Evolutionary conservation across 2,329 filamentous ascomycete species (phyloP).

Genomic region (Phoma sp.): DNA sequence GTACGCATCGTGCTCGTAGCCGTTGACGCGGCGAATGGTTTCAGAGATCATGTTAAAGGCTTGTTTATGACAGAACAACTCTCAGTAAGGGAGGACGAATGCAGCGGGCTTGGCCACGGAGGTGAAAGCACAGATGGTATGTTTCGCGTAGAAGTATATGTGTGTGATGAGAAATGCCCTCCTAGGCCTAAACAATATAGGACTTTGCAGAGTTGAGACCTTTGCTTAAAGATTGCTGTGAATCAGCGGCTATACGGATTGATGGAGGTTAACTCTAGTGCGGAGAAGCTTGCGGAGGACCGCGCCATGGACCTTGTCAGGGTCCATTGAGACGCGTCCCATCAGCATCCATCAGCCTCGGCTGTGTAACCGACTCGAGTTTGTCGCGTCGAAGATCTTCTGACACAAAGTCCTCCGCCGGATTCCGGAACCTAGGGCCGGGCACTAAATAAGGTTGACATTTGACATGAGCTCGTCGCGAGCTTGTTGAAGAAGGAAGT

Average conservation of each 20-base stretch:
- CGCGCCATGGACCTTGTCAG: background rate
- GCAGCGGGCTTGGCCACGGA: background rate
- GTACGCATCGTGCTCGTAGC: conserved; percentile 49
- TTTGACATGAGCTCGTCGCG: background rate
- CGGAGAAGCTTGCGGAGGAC: background rate
- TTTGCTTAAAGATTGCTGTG: too few species aligned
- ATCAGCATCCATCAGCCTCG: conserved; percentile 5
- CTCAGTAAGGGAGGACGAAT: background rate
- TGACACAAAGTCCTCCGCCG: too few species aligned
- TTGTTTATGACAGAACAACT: too few species aligned
- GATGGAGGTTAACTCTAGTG: too few species aligned
- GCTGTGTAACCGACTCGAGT: conserved; percentile 2
- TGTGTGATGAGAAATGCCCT: too few species aligned
- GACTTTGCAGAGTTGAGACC: too few species aligned
- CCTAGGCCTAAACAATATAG: too few species aligned
- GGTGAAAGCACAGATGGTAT: background rate
- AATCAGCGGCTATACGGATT: background rate
- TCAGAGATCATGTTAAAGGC: conserved; percentile 38
- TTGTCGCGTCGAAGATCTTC: background rate
- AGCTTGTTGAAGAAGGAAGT: background rate
- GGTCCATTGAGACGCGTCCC: conserved; percentile 1
- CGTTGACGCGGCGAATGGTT: conserved; percentile 47
- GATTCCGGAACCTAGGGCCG: too few species aligned
- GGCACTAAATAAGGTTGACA: too few species aligned
- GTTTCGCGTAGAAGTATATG: too few species aligned